Conservation (phyloP, 148 eudicot species). For the Pharnaceum exiguum region DNA sequence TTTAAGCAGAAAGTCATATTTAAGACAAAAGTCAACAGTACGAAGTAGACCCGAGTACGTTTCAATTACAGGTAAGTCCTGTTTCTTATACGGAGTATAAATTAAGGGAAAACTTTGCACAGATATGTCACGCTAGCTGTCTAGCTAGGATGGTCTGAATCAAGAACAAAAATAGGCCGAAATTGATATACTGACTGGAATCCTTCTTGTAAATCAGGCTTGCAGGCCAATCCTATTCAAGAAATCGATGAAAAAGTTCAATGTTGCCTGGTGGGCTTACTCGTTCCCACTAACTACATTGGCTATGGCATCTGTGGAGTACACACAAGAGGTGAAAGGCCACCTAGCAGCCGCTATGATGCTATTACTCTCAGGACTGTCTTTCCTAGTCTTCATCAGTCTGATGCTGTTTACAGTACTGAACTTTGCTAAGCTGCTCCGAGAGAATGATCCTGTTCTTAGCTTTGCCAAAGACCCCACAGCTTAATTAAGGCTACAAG, state of each 20-base stretch:
- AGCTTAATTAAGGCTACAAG: background rate
- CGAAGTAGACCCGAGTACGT: no score
- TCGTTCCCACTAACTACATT: slow-evolving; percentile 53
- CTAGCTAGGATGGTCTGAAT: no score
- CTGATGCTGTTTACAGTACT: slow-evolving; percentile 45
- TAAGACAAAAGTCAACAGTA: no score
- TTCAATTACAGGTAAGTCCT: no score
- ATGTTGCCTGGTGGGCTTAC: slow-evolving; percentile 70
- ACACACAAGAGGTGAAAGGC: slow-evolving; percentile 35
- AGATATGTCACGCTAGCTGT: no score
- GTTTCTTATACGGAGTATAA: no score
- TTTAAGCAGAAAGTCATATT: no score
- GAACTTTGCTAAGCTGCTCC: slow-evolving; percentile 35
- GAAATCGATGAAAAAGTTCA: slow-evolving; percentile 57
- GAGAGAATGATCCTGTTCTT: slow-evolving; percentile 37
- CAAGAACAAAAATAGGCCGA: no score
- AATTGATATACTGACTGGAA: no score
- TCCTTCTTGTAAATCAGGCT: no score
- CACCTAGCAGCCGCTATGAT: slow-evolving; percentile 22
- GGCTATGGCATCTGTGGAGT: slow-evolving; percentile 43
- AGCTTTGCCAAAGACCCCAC: slow-evolving; percentile 29
- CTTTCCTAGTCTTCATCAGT: slow-evolving; percentile 49
- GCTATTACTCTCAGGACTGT: slow-evolving; percentile 42
- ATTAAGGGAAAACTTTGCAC: no score
- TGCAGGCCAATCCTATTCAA: slow-evolving; percentile 66